A percentile compares a stretch with the other conserved stretches of the same genome.
Conservation (phyloP, 2,329 filamentous ascomycete species). For the Magnaporthiopsis incrustans region DNA sequence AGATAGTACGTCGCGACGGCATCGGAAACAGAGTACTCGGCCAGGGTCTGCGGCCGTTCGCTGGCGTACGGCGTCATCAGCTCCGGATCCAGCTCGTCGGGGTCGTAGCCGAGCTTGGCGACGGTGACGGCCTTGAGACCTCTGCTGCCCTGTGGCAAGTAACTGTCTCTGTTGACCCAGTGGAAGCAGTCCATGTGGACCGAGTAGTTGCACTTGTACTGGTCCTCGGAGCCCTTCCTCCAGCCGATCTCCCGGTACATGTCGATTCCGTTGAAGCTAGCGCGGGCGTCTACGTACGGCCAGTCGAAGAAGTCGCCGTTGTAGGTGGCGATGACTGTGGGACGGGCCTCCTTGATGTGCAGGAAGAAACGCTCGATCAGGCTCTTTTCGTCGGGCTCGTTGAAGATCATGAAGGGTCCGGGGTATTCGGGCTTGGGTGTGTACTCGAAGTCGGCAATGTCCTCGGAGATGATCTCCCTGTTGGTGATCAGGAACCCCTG, state of each 20-base stretch:
- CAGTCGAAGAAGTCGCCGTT: conserved; percentile 99
- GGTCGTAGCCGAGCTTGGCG: conserved; percentile 95
- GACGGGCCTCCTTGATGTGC: conserved; percentile 88
- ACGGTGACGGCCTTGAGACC: conserved; percentile 96
- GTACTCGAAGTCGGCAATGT: conserved; percentile 97
- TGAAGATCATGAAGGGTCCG: conserved; percentile 95
- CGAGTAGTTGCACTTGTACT: conserved; percentile 93
- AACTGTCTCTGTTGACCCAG: conserved; percentile 98
- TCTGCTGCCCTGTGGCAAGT: conserved; percentile 92
- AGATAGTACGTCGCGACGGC: conserved; percentile 97
- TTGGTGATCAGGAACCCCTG: conserved; percentile 98
- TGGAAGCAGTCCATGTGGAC: conserved; percentile 99
- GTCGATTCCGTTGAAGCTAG: conserved; percentile 90
- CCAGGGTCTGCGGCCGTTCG: conserved; percentile 86
- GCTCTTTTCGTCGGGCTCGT: conserved; percentile 87
- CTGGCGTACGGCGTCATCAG: conserved; percentile 89
- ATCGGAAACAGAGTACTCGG: conserved; percentile 98
- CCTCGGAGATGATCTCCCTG: conserved; percentile 92
- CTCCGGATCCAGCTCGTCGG: conserved; percentile 94
- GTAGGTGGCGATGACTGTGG: conserved; percentile 98
- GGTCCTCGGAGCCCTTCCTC: conserved; percentile 88
- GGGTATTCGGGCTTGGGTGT: conserved; percentile 95
- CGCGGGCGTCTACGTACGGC: conserved; percentile 92
- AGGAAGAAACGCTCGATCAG: conserved; percentile 87
- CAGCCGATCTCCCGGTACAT: conserved; percentile 99